phyloP scores from a whole-genome alignment of 2,329 filamentous ascomycete species.

The Cytospora mali region DNA sequence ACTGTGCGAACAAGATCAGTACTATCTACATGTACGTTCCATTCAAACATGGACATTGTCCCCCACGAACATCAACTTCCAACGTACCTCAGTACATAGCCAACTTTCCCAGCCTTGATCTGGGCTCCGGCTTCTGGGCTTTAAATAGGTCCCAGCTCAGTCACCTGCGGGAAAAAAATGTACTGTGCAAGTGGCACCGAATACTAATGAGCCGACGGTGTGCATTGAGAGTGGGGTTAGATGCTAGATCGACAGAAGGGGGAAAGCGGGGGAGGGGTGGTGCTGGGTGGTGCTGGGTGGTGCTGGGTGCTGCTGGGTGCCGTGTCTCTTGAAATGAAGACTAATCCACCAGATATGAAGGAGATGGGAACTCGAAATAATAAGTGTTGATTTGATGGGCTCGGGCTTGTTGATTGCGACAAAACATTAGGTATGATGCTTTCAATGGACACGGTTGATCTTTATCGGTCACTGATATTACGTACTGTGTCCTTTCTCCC shows the following conservation, averaged over 20 bases:
- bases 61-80: no score
- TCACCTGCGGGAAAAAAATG: constrained; percentile 1
- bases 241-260: constrained; percentile 14
- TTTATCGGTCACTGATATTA: no score
- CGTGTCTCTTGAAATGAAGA: constrained; percentile 6
- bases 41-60: no score
- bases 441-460: neutral
- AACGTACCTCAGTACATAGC: no score
- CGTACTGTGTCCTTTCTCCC: constrained; percentile 9
- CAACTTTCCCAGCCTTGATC: no score
- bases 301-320: no score
- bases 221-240: constrained; percentile 10
- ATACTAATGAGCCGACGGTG: constrained; percentile 14
- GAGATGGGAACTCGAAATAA: neutral
- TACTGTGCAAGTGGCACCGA: neutral
- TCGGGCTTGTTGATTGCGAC: neutral
- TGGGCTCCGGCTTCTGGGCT: no score
- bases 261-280: constrained; percentile 12
- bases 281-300: no score
- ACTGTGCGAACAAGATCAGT: constrained; percentile 13
- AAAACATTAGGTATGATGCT: neutral
- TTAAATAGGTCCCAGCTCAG: neutral
- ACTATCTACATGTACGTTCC: no score
- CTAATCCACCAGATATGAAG: constrained; percentile 2
- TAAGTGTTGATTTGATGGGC: neutral